Evolutionary conservation across 1,284 basidiomycete species (phyloP).

Genomic region (Trametes sp.): DNA sequence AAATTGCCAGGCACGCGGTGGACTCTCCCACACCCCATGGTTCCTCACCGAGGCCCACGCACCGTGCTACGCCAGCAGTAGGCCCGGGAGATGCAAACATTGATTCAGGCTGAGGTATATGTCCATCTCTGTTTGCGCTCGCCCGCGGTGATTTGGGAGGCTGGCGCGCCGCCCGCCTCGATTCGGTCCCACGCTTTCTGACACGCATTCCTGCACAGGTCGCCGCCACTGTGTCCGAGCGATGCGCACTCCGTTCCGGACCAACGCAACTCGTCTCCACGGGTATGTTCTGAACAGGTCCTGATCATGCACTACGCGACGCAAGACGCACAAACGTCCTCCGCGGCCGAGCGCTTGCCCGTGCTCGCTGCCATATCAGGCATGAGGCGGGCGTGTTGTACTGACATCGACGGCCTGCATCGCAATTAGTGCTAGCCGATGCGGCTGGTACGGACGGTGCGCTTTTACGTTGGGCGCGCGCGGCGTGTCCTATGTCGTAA

Average conservation of each 20-base stretch:
- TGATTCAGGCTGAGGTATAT: too few species aligned
- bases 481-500: constrained; percentile 16
- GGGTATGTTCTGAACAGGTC: too few species aligned
- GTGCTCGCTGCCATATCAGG: constrained; percentile 6
- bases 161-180: constrained; percentile 2
- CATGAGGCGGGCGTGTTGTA: constrained; percentile 9
- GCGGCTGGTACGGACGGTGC: constrained; percentile 18
- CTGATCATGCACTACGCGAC: background rate
- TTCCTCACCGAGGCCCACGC: too few species aligned
- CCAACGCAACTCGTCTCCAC: too few species aligned
- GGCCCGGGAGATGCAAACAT: too few species aligned
- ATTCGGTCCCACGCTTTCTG: background rate
- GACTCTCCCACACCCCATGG: too few species aligned
- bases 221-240: constrained; percentile 5
- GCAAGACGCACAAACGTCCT: background rate
- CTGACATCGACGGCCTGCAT: constrained; percentile 15
- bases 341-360: constrained; percentile 6
- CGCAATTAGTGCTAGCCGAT: constrained; percentile 19
- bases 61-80: too few species aligned
- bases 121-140: too few species aligned
- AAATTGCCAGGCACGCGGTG: too few species aligned
- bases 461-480: constrained; percentile 10
- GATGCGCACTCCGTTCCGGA: constrained; percentile 12
- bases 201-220: background rate
- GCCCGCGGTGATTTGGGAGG: background rate